These are phyloP conservation scores for Crithidia fasciculata DNA, from an alignment of 208 protist species.

Conservation along the genomic window DNA sequence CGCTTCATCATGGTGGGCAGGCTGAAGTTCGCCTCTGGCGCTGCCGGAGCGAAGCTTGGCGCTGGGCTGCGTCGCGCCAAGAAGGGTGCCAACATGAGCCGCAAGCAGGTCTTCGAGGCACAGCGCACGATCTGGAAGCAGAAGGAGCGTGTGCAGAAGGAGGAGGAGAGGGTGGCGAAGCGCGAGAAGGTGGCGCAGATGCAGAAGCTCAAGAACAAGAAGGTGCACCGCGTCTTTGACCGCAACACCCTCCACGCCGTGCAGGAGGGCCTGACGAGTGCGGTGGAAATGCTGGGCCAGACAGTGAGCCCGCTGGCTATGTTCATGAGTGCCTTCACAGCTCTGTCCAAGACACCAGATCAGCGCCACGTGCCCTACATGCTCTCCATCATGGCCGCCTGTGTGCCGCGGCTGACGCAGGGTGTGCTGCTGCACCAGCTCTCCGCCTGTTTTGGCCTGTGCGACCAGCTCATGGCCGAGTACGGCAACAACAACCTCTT, in stretches of 20 bases:
- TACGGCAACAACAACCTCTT: constrained; percentile 65
- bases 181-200: constrained; percentile 47
- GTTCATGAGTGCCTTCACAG: constrained; percentile 81
- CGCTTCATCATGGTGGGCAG: constrained; percentile 4
- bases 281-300: constrained; percentile 70
- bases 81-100: constrained; percentile 73
- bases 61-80: constrained; percentile 34
- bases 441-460: constrained; percentile 43
- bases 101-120: constrained; percentile 73
- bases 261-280: constrained; percentile 75
- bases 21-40: constrained; percentile 12
- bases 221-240: constrained; percentile 79
- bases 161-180: constrained; percentile 52
- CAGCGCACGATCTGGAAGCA: constrained; percentile 56
- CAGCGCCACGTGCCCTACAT: constrained; percentile 83
- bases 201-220: constrained; percentile 75
- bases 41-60: constrained; percentile 5
- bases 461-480: constrained; percentile 79
- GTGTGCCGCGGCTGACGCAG: constrained; percentile 74
- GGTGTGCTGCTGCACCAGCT: constrained; percentile 68
- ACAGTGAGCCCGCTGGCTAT: constrained; percentile 73
- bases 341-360: constrained; percentile 63
- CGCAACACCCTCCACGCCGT: constrained; percentile 57
- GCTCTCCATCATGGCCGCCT: constrained; percentile 77
- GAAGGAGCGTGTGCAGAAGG: constrained; percentile 59